Conservation (phyloP, 192 early-diverging fungal species). For the Phlyctochytrium planicorne region DNA sequence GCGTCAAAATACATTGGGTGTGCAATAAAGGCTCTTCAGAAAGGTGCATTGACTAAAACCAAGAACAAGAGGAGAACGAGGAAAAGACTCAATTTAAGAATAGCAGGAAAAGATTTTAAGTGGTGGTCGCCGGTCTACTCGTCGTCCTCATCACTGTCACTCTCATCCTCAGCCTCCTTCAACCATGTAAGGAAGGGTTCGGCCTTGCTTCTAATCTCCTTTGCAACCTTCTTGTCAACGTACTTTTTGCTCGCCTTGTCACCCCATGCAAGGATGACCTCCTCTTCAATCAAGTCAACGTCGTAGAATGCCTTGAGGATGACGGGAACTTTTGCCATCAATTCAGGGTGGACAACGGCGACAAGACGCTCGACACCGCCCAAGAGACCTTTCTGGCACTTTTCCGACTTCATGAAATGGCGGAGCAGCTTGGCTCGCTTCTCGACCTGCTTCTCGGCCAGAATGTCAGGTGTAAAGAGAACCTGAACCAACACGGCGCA, state of each 20-base stretch:
- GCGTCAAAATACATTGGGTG: no score
- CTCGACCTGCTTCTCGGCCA: slow-evolving; percentile 66
- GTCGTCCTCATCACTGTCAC: slow-evolving; percentile 59
- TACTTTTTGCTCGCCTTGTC: slow-evolving; percentile 82
- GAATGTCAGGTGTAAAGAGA: slow-evolving; percentile 61
- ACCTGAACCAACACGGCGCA: slow-evolving; percentile 78
- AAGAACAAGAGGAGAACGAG: neutral
- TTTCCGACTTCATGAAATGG: slow-evolving; percentile 73
- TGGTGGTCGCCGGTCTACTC: slow-evolving; percentile 15
- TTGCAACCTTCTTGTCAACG: slow-evolving; percentile 76
- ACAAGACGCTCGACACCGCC: slow-evolving; percentile 91
- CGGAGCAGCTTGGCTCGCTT: slow-evolving; percentile 69
- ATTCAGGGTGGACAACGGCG: slow-evolving; percentile 54
- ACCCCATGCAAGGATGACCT: slow-evolving; percentile 84
- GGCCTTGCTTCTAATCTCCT: slow-evolving; percentile 81
- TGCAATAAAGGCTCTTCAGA: no score
- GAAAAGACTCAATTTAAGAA: neutral
- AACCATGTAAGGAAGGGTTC: slow-evolving; percentile 83
- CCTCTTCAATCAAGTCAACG: slow-evolving; percentile 89
- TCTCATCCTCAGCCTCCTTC: slow-evolving; percentile 88
- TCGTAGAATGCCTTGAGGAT: slow-evolving; percentile 91
- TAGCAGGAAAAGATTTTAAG: slow-evolving; percentile 1
- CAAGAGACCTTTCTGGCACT: slow-evolving; percentile 82
- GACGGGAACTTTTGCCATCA: slow-evolving; percentile 52
- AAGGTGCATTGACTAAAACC: no score